Conservation (phyloP, 2,329 filamentous ascomycete species). For the Fusarium subglutinans region DNA sequence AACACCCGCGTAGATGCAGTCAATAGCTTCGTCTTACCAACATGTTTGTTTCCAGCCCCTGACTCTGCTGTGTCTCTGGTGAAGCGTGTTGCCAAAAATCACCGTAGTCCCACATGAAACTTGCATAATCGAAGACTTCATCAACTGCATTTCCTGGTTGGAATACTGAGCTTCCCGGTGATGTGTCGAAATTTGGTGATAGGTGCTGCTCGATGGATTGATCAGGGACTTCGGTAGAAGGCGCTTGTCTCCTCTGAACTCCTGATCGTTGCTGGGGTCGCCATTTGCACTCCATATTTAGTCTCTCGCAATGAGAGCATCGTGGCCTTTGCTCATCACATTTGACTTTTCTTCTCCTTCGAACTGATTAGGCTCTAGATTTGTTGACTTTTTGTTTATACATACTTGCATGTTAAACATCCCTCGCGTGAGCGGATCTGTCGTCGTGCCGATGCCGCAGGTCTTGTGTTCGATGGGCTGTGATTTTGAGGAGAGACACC, state of each 20-base stretch:
- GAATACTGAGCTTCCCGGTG: conserved; percentile 39
- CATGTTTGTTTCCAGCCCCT: conserved; percentile 37
- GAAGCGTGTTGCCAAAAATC: conserved; percentile 49
- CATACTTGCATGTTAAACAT: conserved; percentile 56
- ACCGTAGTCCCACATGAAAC: conserved; percentile 58
- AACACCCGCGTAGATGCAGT: neutral
- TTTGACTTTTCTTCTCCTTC: conserved; percentile 58
- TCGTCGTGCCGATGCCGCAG: conserved; percentile 31
- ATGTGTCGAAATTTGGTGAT: conserved; percentile 44
- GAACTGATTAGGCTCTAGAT: neutral
- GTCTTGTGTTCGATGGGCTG: conserved; percentile 15
- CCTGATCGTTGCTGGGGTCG: conserved; percentile 46
- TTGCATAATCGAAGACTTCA: conserved; percentile 58
- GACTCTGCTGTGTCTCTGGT: conserved; percentile 37
- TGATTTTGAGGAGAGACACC: conserved; percentile 10
- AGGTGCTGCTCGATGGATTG: conserved; percentile 31
- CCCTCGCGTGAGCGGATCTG: conserved; percentile 45
- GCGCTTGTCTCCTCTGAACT: conserved; percentile 27
- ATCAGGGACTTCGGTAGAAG: conserved; percentile 1
- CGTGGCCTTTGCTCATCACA: conserved; percentile 61
- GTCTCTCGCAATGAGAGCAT: conserved; percentile 61
- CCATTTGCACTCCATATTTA: conserved; percentile 64
- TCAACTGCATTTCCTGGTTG: conserved; percentile 48
- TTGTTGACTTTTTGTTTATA: neutral
- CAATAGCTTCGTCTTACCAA: conserved; percentile 20